phyloP scores from a whole-genome alignment of 768 basidiomycete genomes.

The Leccinum boreale region DNA sequence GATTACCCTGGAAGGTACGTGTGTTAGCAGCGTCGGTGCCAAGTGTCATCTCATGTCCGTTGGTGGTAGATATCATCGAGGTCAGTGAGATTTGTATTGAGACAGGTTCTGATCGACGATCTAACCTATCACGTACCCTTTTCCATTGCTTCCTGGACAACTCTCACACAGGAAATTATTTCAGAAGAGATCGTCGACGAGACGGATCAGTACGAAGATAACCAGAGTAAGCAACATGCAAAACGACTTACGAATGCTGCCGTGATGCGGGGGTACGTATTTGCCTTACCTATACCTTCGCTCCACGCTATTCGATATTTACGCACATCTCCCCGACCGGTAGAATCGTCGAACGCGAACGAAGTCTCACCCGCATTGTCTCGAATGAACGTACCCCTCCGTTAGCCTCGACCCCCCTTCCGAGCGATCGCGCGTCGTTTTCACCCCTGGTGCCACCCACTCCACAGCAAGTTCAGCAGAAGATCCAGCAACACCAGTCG shows the following conservation, averaged over 20 bases:
- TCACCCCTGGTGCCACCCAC: conserved; percentile 9
- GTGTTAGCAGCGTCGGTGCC: neutral
- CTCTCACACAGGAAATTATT: conserved; percentile 73
- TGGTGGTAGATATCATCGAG: conserved; percentile 65
- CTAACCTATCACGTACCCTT: neutral
- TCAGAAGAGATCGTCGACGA: conserved; percentile 96
- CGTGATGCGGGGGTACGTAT: conserved; percentile 70
- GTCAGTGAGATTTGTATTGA: conserved; percentile 25
- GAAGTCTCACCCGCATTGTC: conserved; percentile 28
- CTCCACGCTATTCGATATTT: neutral
- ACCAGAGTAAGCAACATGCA: conserved; percentile 73
- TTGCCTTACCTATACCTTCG: neutral
- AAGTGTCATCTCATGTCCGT: neutral
- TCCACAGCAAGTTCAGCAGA: conserved; percentile 16
- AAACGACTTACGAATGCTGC: conserved; percentile 68
- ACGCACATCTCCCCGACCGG: neutral
- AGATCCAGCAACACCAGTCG: conserved; percentile 17
- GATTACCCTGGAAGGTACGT: conserved; percentile 77
- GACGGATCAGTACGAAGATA: conserved; percentile 88
- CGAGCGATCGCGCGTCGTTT: conserved; percentile 9
- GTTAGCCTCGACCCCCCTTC: conserved; percentile 18
- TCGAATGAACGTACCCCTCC: conserved; percentile 37
- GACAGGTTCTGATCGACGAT: neutral
- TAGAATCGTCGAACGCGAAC: conserved; percentile 57
- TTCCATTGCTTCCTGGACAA: neutral